Evolutionary conservation across 2,329 filamentous ascomycete genomes (phyloP), one percentile per base, ranked within the genome.

Genomic region (Epichloe elymi): DNA sequence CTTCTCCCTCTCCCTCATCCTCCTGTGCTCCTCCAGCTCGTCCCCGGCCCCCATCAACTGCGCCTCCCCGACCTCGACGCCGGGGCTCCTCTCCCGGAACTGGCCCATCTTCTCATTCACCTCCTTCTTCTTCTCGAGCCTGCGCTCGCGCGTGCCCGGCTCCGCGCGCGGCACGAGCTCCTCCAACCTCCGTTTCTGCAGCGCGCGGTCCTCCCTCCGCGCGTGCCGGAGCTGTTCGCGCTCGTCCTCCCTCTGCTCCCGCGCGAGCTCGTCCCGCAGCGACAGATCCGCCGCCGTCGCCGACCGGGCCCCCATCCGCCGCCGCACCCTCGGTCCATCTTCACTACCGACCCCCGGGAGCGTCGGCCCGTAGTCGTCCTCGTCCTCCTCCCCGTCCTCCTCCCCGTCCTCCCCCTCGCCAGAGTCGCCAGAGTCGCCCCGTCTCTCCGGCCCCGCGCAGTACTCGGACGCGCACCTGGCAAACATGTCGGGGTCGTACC

Each of bases 401-500:
- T 50, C 48, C 40, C 50, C 48, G 37, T 40, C 50, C 33, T 46
- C 46, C n/a, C 54, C 45, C 19, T 55, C 53, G 12, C 51, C 14
- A 33, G 8, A 19, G 30, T 17, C 20, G 11, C 6, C 39, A 26
- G 23, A 6, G 6, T 23, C 23, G 6, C 6, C 23, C 47, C 30
- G n/a, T 17, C 19, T 23, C 8, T 5, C 14, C 36, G 37, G 44
- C 33, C 46, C 53, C 49, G 43, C 53, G 12, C 55, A 48, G 1
- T 53, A 54, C 56, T 59, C 65, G 10, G 65, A 63, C 33, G 64
- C 56, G 8, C 69, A 65, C 23, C 65, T 62, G 37, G 60, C 58
- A 54, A 87, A 80, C 56, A 82, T 86, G 52, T 78, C 78, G 7
- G 89, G 86, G 62, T 94, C 88, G 67, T 97, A 98, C 91, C 91